Evolutionary conservation across 305 asterid genomes (phyloP), one percentile per base, ranked within the genome.

Genomic region (Withania somnifera): DNA sequence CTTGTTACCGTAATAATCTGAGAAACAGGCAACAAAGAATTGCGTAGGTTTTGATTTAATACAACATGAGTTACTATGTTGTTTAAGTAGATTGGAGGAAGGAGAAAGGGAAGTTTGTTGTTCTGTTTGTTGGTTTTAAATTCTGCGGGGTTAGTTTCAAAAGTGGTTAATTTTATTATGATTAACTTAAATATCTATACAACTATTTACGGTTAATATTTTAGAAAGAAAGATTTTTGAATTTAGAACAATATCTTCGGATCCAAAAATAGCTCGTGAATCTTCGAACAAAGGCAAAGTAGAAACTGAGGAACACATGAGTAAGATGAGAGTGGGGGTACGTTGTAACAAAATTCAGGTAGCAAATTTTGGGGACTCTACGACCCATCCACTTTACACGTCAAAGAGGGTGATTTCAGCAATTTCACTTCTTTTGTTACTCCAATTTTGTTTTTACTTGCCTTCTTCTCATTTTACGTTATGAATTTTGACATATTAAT

Each of bases 341-440:
- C 15, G 22, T 32, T 82, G 61, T 75, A 86, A 87, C 88, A 86
- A 87, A 84, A 64, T 86, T 84, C 83, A 67, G 90, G 88, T 83
- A 79, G 85, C 84, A 50, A 89, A 85, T 80, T 84, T 69, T 66
- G 81, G 87, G 87, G 79, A 26, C 60, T 73, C 57, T 82, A 82
- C 85, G 86, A 85, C 82, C 88, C 57, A 84, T 85, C 82, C 56
- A 67, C 58, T 57, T 85, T 36, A 11, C 79, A 83, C 91, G 94
- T 88, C 93, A 90, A 90, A 90, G 28, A 42, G 58, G 83, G 17
- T 86, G 97, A 92, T 84, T 26, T 88, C 91, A 89, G 85, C 84
- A 61, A 30, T 9, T n/a, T 30, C n/a, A 52, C 32, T 40, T 85
- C 82, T 85, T 89, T 88, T 79, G 91, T 89, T 89, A 81, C 84